Evolutionary conservation across 2,329 filamentous ascomycete genomes (phyloP).

Genomic region (Aspergillus sergii): DNA sequence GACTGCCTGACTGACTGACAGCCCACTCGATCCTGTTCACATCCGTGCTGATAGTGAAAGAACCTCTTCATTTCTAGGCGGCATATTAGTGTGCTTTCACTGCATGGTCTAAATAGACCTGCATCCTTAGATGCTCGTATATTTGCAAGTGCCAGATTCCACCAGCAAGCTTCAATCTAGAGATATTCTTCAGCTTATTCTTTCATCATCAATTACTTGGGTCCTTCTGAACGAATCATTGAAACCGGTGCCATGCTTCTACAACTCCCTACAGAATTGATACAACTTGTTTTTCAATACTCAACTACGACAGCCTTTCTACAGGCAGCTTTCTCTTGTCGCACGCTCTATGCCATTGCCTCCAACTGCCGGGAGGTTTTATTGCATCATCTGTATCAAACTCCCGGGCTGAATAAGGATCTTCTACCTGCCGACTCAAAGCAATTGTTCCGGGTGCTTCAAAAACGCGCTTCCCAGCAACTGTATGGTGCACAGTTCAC

Average conservation of each 20-base stretch:
- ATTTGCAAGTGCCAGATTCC: neutral
- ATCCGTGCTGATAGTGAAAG: neutral
- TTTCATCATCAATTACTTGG: neutral
- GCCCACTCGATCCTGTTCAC: neutral
- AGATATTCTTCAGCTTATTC: neutral
- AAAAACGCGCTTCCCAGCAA: constrained; percentile 31
- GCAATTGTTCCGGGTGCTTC: constrained; percentile 37
- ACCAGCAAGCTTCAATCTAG: neutral
- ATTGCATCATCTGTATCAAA: constrained; percentile 37
- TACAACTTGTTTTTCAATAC: constrained; percentile 40
- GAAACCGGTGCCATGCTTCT: constrained; percentile 31
- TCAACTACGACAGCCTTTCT: constrained; percentile 40
- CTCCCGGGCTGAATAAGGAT: constrained; percentile 33
- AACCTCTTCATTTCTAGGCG: neutral
- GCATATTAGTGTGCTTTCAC: neutral
- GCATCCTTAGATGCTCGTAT: neutral
- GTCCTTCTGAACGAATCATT: neutral
- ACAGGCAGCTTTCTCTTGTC: constrained; percentile 41
- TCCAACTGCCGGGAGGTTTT: constrained; percentile 38
- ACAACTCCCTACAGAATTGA: constrained; percentile 42
- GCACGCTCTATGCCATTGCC: constrained; percentile 38
- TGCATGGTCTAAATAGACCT: neutral
- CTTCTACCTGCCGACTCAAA: constrained; percentile 22
- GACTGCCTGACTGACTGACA: neutral
- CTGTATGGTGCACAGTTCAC: constrained; percentile 41